Base-by-base conservation (phyloP, 139 green algal species). In the Chlorella ohadii region DNA sequence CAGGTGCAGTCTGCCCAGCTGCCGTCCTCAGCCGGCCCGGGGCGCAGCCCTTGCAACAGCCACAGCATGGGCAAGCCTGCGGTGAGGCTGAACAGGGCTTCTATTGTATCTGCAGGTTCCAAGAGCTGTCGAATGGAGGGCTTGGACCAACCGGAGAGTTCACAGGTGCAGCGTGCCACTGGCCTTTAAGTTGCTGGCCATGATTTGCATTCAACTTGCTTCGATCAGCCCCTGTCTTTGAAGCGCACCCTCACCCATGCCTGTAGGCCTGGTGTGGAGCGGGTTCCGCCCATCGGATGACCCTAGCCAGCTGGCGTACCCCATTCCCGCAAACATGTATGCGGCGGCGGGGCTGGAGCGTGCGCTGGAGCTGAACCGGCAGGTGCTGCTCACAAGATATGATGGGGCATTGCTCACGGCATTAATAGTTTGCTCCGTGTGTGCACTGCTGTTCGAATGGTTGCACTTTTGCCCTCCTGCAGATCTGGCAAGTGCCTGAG, bases 211-310 rank as follows among this genome's bases (percentile, higher is more conserved):
- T n/a, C n/a, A n/a, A n/a, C n/a, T n/a, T n/a, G n/a, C n/a, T n/a
- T n/a, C n/a, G n/a, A n/a, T n/a, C n/a, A n/a, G n/a, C n/a, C n/a
- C n/a, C n/a, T n/a, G n/a, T n/a, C n/a, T n/a, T n/a, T n/a, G n/a
- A n/a, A n/a, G n/a, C n/a, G n/a, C n/a, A n/a, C n/a, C n/a, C 59
- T 78, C 1, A 12, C 41, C 7, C 36, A 7, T 7, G 39, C 63
- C 17, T 36, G 75, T 87, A 83, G 92, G 92, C 68, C 94, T 95
- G 92, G 83, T 89, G 15, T 95, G 92, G 92, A 90, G 79, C 41
- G 92, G 85, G 7, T 95, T 92, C 86, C 88, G 91, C 11, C 88
- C 92, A 27, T 90, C 80, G 16, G 92, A 95, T 44, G 92, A 95
- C 77, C 81, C 74, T 12, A 83, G 92, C 22, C 66, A 70, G 23